phyloP scores from a whole-genome alignment of 441 rosid species.

The Pelargonium myrrhifolium region DNA sequence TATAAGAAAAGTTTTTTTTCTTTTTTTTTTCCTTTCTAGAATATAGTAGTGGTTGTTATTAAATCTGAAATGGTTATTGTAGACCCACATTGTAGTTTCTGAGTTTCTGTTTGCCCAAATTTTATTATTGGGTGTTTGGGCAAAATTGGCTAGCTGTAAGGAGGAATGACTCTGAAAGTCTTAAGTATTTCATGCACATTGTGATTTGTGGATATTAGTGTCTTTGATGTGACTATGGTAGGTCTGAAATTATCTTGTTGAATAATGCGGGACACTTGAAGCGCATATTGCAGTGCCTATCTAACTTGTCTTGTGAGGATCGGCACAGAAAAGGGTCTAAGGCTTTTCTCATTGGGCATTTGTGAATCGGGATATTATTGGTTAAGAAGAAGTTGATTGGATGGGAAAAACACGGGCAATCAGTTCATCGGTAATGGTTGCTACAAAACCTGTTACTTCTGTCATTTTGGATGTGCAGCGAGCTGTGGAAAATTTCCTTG shows the following conservation, averaged over 20 bases:
- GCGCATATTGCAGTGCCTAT: conserved; percentile 64
- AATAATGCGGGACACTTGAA: conserved; percentile 44
- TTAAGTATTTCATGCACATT: not conserved
- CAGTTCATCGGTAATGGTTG: conserved; percentile 72
- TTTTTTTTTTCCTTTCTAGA: not conserved
- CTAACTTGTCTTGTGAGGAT: conserved; percentile 46
- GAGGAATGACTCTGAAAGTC: not conserved
- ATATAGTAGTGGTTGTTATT: not conserved
- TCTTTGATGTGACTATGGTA: not conserved
- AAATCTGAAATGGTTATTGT: not conserved
- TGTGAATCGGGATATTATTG: conserved; percentile 58
- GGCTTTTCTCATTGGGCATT: conserved; percentile 82
- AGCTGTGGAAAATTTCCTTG: conserved; percentile 66
- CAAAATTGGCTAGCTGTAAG: not conserved
- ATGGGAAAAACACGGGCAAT: conserved; percentile 91
- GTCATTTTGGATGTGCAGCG: conserved; percentile 63
- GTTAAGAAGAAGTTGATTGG: conserved; percentile 98
- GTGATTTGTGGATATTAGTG: not conserved
- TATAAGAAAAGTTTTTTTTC: not conserved
- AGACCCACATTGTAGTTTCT: not conserved
- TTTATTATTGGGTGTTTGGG: not conserved
- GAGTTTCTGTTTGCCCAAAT: not conserved
- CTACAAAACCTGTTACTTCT: conserved; percentile 94
- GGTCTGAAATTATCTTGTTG: not conserved
- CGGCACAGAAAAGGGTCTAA: conserved; percentile 78